phyloP scores from a whole-genome alignment of 2,329 filamentous ascomycete species.

The Colletotrichum orchidophilum region DNA sequence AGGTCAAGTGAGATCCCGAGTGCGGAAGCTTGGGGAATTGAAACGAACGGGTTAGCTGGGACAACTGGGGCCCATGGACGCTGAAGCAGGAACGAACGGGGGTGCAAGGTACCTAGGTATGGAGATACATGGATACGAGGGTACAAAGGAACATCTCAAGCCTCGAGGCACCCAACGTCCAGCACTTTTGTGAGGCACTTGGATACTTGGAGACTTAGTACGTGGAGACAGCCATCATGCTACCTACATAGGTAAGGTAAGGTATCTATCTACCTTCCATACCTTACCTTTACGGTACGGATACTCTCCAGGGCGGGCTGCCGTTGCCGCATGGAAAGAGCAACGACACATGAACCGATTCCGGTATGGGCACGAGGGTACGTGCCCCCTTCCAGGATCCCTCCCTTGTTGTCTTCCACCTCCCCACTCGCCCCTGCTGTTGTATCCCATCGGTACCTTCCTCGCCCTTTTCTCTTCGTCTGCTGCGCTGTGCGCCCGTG shows the following conservation, averaged over 20 bases:
- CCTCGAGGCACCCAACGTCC: background rate
- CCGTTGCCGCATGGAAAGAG: background rate
- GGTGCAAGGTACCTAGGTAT: background rate
- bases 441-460: too few species aligned
- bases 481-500: background rate
- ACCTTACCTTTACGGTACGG: background rate
- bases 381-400: slow-evolving; percentile 4
- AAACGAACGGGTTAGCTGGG: slow-evolving; percentile 33
- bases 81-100: slow-evolving; percentile 32
- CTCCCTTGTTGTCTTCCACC: background rate
- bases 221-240: background rate
- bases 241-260: too few species aligned
- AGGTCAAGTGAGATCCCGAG: slow-evolving; percentile 32
- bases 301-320: background rate
- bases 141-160: background rate
- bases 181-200: background rate
- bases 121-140: slow-evolving; percentile 3
- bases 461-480: background rate
- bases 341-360: background rate
- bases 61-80: slow-evolving; percentile 20
- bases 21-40: slow-evolving; percentile 32
- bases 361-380: slow-evolving; percentile 4
- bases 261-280: background rate
- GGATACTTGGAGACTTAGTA: background rate
- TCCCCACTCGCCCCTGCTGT: background rate